Conservation (phyloP, 371 early-diverging fungal species). For the Enterospora canceri region DNA sequence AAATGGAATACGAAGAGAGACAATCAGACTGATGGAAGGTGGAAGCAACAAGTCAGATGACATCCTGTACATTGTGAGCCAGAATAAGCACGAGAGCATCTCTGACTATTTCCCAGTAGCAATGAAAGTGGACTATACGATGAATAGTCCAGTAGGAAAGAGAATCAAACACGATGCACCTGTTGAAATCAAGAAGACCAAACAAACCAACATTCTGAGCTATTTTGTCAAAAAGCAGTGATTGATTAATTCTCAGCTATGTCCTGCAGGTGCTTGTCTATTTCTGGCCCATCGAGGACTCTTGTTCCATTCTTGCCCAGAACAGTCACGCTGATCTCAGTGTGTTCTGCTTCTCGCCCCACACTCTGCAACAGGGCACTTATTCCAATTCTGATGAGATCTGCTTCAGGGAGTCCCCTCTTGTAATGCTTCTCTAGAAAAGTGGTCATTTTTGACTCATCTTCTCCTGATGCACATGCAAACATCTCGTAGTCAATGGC, state of each 20-base stretch:
- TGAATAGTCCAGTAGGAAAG: neutral
- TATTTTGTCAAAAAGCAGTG: neutral
- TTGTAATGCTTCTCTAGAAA: conserved; percentile 53
- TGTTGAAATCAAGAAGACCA: neutral
- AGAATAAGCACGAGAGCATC: no score
- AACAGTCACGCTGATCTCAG: conserved; percentile 49
- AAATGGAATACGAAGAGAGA: no score
- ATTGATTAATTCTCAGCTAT: conserved; percentile 50
- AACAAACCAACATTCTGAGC: neutral
- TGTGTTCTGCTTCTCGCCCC: conserved; percentile 48
- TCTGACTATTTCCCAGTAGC: no score
- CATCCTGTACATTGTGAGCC: no score
- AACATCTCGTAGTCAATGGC: conserved; percentile 47
- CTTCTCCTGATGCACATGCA: conserved; percentile 50
- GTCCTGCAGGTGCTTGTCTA: conserved; percentile 44
- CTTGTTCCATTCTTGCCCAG: conserved; percentile 20
- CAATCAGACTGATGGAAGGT: no score
- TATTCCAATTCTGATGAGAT: conserved; percentile 39
- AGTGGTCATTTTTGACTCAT: conserved; percentile 48
- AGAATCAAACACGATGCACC: neutral
- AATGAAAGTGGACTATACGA: neutral
- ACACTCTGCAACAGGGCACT: conserved; percentile 48
- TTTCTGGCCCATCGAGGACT: conserved; percentile 33
- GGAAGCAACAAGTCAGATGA: no score
- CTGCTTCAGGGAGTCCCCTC: conserved; percentile 11